phyloP scores from a whole-genome alignment of 768 basidiomycete species.

The Boletus subparvulus region DNA sequence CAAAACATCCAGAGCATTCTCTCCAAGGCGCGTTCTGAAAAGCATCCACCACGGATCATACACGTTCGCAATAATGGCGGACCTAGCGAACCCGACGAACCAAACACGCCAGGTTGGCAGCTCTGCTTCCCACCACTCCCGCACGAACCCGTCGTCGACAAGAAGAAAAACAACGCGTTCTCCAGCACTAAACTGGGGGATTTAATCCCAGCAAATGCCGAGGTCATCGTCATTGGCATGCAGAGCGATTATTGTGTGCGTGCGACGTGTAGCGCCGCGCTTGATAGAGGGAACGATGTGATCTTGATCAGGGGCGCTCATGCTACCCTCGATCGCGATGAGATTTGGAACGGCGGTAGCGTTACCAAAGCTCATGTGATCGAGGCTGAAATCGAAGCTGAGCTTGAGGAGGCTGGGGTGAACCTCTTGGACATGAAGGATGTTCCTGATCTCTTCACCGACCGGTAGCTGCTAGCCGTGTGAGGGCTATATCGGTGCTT shows the following conservation, averaged over 20 bases:
- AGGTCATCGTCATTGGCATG: slow-evolving; percentile 65
- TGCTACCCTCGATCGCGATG: slow-evolving; percentile 65
- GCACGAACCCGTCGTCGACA: slow-evolving; percentile 59
- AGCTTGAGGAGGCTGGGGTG: slow-evolving; percentile 70
- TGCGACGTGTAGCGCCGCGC: slow-evolving; percentile 58
- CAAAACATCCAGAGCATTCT: slow-evolving; percentile 53
- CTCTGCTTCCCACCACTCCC: slow-evolving; percentile 54
- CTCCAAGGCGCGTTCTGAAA: slow-evolving; percentile 45
- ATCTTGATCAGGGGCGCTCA: slow-evolving; percentile 63
- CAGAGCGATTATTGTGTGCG: slow-evolving; percentile 65
- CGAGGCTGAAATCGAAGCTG: slow-evolving; percentile 59
- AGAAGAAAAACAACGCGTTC: slow-evolving; percentile 71
- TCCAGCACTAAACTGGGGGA: slow-evolving; percentile 53
- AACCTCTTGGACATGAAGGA: slow-evolving; percentile 66
- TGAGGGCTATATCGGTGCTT: background rate
- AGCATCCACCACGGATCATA: slow-evolving; percentile 54
- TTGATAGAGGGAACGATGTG: slow-evolving; percentile 64
- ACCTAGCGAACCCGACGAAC: slow-evolving; percentile 59
- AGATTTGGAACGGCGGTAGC: slow-evolving; percentile 58
- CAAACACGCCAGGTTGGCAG: slow-evolving; percentile 55
- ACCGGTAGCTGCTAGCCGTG: slow-evolving; percentile 40
- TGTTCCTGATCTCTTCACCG: slow-evolving; percentile 55
- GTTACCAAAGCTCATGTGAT: slow-evolving; percentile 52
- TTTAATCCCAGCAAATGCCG: slow-evolving; percentile 51
- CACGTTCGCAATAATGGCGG: slow-evolving; percentile 70